Base-by-base conservation (phyloP, 306 rosid genomes). In the Dalbergia cochinchinensis region DNA sequence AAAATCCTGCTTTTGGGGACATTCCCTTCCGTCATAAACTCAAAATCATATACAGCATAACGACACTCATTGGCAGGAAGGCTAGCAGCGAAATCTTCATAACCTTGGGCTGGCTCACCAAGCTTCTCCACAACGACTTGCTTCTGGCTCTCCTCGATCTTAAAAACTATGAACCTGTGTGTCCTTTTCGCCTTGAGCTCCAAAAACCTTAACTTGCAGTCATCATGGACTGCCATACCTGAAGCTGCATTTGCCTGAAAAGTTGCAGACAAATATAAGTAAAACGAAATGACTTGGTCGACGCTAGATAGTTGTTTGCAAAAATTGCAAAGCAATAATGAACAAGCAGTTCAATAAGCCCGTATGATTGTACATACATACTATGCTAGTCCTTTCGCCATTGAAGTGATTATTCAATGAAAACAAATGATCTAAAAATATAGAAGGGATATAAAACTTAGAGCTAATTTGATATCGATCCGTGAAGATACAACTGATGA, bases 1-100 rank as follows among this genome's bases (percentile, higher is more conserved):
- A 78, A 78, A 57, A 78, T 78, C 69, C 82, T 78, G 82, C 82
- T 78, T 57, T 78, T 78, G 69, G 82, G 82, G 50, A 78, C 82
- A 68, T 78, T 78, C 35, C 82, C 82, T 78, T 78, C 82, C 0
- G 82, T 78, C 26, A 78, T 4, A 69, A 57, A 78, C 61, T 78
- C 82, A 12, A 68, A 78, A 78, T 78, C 82, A 58, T 68, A 78
- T 11, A 78, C 75, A 57, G 82, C 82, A 68, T 78, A 78, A n/a
- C 82, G 82, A 18, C 69, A 78, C 82, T 78, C 82, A 3, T 78
- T 35, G 31, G 68, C 35, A 58, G 82, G 82, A 33, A 78, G 76
- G 51, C 59, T 4, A 58, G 82, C 75, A 78, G 61, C 11, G 18
- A 78, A 78, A 68, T 78, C 82, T 26, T 78, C 82, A 57, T 78